Evolutionary conservation across 2,329 filamentous ascomycete genomes (phyloP).

Genomic region (Pochonia chlamydosporia): DNA sequence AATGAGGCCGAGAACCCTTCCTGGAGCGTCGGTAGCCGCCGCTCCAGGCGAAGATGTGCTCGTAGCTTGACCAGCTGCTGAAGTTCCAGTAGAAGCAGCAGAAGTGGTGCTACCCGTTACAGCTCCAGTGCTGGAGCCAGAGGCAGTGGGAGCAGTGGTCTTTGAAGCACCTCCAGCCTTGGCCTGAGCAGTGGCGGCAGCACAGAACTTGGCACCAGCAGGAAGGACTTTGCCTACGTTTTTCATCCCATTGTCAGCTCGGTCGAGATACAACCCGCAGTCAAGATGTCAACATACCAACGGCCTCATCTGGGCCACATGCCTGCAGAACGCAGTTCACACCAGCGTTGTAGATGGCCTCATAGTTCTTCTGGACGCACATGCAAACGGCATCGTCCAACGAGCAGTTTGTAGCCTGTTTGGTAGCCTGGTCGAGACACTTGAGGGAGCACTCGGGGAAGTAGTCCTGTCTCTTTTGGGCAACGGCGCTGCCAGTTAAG

Average conservation of each 20-base stretch:
- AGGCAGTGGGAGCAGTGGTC: no score
- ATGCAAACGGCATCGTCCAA: slow-evolving; percentile 18
- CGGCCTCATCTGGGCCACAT: slow-evolving; percentile 19
- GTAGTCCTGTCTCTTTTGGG: slow-evolving; percentile 14
- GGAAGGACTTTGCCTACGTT: slow-evolving; percentile 13
- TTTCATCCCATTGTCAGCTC: no score
- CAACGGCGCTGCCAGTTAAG: slow-evolving; percentile 14
- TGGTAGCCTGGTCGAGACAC: slow-evolving; percentile 20
- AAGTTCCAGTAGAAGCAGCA: no score
- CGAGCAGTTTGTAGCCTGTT: slow-evolving; percentile 17
- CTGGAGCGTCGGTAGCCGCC: not conserved
- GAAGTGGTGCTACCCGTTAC: not conserved
- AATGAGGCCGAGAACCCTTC: not conserved
- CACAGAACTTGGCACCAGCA: slow-evolving; percentile 11
- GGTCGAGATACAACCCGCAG: no score
- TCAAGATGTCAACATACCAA: slow-evolving; percentile 21
- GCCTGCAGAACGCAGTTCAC: slow-evolving; percentile 21
- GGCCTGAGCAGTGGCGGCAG: slow-evolving; percentile 8
- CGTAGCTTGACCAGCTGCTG: not conserved
- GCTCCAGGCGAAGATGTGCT: slow-evolving; percentile 1
- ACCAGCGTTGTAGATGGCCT: slow-evolving; percentile 19
- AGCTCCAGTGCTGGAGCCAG: not conserved
- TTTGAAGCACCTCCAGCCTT: slow-evolving; percentile 2
- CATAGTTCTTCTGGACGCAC: slow-evolving; percentile 22
- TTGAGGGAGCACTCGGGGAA: slow-evolving; percentile 23